Conservation (phyloP, 345 rosid species). For the Boechera divaricarpa region DNA sequence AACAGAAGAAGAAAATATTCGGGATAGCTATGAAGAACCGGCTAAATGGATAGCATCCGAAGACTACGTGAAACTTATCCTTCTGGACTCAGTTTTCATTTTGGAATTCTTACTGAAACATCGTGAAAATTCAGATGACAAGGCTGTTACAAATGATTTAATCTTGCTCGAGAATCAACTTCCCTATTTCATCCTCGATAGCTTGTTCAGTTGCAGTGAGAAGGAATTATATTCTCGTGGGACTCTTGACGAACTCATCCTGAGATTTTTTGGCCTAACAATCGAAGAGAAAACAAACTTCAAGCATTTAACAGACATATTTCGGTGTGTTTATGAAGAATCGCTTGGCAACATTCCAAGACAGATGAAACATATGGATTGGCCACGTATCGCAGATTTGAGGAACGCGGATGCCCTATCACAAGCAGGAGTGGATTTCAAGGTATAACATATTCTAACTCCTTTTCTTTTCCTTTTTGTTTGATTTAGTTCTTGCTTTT, state of each 20-base stretch:
- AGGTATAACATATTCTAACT: not conserved
- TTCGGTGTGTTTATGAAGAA: conserved; percentile 2
- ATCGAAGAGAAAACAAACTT: not conserved
- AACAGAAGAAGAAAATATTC: too few relatives aligned
- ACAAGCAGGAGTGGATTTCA: conserved; percentile 10
- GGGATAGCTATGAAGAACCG: too few relatives aligned
- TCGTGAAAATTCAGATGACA: not conserved
- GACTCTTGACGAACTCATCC: not conserved
- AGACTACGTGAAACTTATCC: too few relatives aligned
- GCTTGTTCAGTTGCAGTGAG: not conserved
- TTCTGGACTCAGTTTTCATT: too few relatives aligned
- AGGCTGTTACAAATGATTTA: not conserved
- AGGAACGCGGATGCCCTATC: conserved; percentile 1
- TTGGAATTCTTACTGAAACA: not conserved
- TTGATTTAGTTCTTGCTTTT: too few relatives aligned
- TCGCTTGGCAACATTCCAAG: not conserved
- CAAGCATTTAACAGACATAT: conserved; percentile 17
- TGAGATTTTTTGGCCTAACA: not conserved
- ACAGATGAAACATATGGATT: not conserved
- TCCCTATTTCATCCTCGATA: not conserved
- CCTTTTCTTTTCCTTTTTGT: too few relatives aligned
- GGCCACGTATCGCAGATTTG: not conserved
- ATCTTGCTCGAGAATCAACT: conserved; percentile 7
- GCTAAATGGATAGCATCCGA: too few relatives aligned
- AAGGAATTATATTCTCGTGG: too few relatives aligned